Conservation (phyloP, 2,329 filamentous ascomycete species). For the Eutypa lata region DNA sequence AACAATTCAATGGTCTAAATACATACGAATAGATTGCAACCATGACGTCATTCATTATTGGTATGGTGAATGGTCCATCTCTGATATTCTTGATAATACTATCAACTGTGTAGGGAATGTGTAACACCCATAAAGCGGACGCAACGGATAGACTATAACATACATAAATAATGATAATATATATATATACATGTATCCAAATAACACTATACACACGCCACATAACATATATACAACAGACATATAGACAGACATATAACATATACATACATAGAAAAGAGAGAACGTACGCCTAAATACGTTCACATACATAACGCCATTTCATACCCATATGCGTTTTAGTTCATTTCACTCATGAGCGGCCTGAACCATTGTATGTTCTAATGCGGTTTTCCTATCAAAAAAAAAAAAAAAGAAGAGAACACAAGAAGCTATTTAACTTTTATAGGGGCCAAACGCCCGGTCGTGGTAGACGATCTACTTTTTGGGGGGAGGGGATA, state of each 20-base stretch:
- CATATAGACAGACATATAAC: constrained; percentile 7
- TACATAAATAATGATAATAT: neutral
- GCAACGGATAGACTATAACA: neutral
- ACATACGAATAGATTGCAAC: neutral
- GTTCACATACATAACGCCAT: constrained; percentile 12
- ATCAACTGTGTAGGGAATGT: too few species aligned
- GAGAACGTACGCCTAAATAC: constrained; percentile 11
- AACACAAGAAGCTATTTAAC: neutral
- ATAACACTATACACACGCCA: neutral
- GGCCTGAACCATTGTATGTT: constrained; percentile 25
- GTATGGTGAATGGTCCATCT: neutral
- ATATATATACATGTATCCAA: neutral
- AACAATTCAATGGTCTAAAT: too few species aligned
- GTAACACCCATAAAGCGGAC: neutral
- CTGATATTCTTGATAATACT: too few species aligned
- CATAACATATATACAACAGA: constrained; percentile 6
- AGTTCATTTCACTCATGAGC: constrained; percentile 29
- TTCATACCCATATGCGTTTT: constrained; percentile 11
- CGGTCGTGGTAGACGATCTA: neutral
- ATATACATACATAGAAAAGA: constrained; percentile 12
- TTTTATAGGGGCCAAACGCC: neutral
- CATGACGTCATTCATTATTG: constrained; percentile 8
- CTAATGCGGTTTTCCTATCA: constrained; percentile 25
- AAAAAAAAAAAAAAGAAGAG: constrained; percentile 10
- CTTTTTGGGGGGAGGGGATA: neutral